Conservation (phyloP, 176 grass and related monocot genomes). For the Oryza coarctata region DNA sequence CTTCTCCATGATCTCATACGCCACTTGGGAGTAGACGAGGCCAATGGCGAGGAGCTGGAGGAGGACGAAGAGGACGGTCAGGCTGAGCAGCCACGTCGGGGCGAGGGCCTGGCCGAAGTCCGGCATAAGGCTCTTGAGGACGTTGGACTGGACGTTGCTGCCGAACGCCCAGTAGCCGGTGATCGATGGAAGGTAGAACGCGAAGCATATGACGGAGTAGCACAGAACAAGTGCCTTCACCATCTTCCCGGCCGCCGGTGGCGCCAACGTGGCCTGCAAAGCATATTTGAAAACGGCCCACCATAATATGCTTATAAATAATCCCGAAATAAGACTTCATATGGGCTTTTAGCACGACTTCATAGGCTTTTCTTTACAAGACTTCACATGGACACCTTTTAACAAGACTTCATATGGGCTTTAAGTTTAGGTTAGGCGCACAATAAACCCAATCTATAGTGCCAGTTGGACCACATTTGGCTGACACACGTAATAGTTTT, state of each 20-base stretch:
- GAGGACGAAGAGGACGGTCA: slow-evolving; percentile 69
- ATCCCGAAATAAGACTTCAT: background rate
- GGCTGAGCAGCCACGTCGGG: slow-evolving; percentile 83
- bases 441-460: background rate
- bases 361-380: no score
- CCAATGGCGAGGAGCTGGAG: slow-evolving; percentile 93
- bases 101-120: slow-evolving; percentile 68
- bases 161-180: slow-evolving; percentile 93
- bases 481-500: no score
- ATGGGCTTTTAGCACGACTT: background rate
- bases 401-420: no score
- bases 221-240: slow-evolving; percentile 82
- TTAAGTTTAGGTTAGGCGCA: background rate
- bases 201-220: slow-evolving; percentile 62
- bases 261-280: slow-evolving; percentile 86
- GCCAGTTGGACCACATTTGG: background rate
- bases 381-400: no score
- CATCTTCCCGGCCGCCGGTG: slow-evolving; percentile 93
- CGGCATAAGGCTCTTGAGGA: slow-evolving; percentile 81
- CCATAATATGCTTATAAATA: background rate
- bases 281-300: slow-evolving; percentile 2
- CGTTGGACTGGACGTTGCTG: slow-evolving; percentile 71
- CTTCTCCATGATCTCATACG: slow-evolving; percentile 92
- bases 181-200: slow-evolving; percentile 68
- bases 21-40: slow-evolving; percentile 76